Base-by-base conservation (phyloP, 2,329 filamentous ascomycete genomes). In the Gaeumannomyces sp. region DNA sequence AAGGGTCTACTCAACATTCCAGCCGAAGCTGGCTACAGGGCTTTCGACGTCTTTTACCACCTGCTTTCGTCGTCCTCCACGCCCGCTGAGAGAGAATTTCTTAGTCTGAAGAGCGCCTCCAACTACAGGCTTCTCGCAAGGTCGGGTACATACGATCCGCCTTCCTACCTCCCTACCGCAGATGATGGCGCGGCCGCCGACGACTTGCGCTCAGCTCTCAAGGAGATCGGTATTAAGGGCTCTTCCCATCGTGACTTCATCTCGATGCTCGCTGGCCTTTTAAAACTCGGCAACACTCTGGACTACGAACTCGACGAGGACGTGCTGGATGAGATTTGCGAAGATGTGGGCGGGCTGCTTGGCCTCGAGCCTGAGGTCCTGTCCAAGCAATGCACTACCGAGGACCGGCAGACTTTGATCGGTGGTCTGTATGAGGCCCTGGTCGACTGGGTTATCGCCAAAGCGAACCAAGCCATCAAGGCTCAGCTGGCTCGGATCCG, bases 11-110 rank as follows among this genome's bases (percentile, higher is more conserved):
- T 97, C 22, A 87, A 90, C 65, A 86, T 99, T 22, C 91, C 95
- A 0, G 77, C 87, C 0, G 88, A 97, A 73, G 73, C 87, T 8
- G 95, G 95, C 16, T 92, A 92, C 76, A 89, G 95, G 68, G 95
- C 94, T 4, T 99, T 99, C 71, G 94, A 99, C 73, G 95, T 96
- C 62, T 98, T 99, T 74, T 98, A 99, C 79, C 98, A 97, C 72
- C 86, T 99, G 0, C 83, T 98, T 58, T 96, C 93, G 0, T 93
- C 91, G n/a, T 90, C 91, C 0, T 96, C 95, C 0, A 95, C 92
- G 1, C 87, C 90, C 4, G 89, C 92, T 1, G 95, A 99, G 78
- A 84, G 92, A 65, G 94, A 98, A 73, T 96, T 93, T 67, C 80
- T 99, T 19, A 88, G 90, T 31, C 83, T 99, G 35, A 90, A 92